Conservation (phyloP, 2,329 filamentous ascomycete species). For the Talaromyces marneffei region DNA sequence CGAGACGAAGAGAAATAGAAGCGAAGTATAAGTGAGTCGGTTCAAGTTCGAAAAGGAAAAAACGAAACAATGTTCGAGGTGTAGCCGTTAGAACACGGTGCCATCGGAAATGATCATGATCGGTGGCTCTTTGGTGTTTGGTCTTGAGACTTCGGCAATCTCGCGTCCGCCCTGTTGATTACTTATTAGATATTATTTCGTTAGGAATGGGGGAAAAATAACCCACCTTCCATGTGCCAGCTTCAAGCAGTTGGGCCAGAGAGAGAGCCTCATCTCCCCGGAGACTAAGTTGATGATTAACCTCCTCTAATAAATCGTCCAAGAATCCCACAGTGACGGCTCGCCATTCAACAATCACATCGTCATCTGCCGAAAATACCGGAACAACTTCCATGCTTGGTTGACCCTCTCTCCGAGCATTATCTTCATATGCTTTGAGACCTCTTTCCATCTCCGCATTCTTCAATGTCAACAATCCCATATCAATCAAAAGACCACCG, state of each 20-base stretch:
- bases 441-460: constrained; percentile 63
- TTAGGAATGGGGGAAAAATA: not conserved
- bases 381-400: constrained; percentile 69
- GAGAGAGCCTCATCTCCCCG: constrained; percentile 64
- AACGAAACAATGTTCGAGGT: not conserved
- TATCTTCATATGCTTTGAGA: constrained; percentile 61
- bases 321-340: constrained; percentile 69
- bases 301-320: constrained; percentile 63
- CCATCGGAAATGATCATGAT: constrained; percentile 96
- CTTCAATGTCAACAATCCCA: constrained; percentile 74
- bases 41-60: not conserved
- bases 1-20: not conserved
- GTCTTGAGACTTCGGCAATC: constrained; percentile 88
- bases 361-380: constrained; percentile 66
- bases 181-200: not conserved
- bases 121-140: constrained; percentile 92
- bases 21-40: not conserved
- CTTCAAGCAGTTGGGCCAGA: constrained; percentile 85
- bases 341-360: constrained; percentile 75
- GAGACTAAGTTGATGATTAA: constrained; percentile 63
- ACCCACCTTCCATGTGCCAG: constrained; percentile 93
- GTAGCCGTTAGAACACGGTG: constrained; percentile 69
- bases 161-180: constrained; percentile 71
- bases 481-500: constrained; percentile 78
- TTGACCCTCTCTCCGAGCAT: constrained; percentile 65